Evolutionary conservation across 140 eudicot genomes (phyloP).

Genomic region (Ambrosia hybrid): DNA sequence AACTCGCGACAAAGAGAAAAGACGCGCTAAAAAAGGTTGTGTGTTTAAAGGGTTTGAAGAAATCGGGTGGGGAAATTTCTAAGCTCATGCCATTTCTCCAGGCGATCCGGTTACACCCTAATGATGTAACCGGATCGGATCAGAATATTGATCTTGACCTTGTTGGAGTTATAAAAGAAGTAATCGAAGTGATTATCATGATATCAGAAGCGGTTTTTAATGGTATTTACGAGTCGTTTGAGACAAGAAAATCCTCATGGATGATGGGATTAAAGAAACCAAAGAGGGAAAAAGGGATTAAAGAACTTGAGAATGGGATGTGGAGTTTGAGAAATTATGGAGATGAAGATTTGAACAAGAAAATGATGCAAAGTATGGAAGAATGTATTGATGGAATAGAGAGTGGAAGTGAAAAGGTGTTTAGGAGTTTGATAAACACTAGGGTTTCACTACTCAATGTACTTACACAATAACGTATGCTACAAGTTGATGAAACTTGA

Average conservation of each 20-base stretch:
- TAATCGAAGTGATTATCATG: conserved; percentile 40
- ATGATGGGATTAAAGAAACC: conserved; percentile 48
- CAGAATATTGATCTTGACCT: conserved; percentile 43
- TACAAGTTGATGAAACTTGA: conserved; percentile 11
- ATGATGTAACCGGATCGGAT: conserved; percentile 19
- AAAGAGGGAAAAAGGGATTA: conserved; percentile 48
- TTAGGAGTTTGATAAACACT: conserved; percentile 83
- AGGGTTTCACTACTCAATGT: conserved; percentile 90
- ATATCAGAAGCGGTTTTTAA: conserved; percentile 56
- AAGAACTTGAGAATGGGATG: conserved; percentile 47
- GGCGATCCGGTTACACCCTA: conserved; percentile 32
- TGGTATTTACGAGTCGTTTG: conserved; percentile 48
- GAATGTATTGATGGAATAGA: conserved; percentile 75
- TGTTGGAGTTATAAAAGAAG: conserved; percentile 42
- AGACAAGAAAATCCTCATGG: conserved; percentile 41
- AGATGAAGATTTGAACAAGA: conserved; percentile 57
- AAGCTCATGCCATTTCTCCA: conserved; percentile 49
- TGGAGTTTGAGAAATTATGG: conserved; percentile 48
- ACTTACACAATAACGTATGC: conserved; percentile 48
- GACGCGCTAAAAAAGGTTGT: conserved; percentile 45
- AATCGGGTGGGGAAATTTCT: conserved; percentile 50
- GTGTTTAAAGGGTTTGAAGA: conserved; percentile 53
- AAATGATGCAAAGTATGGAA: conserved; percentile 68
- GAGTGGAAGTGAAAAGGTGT: conserved; percentile 64
- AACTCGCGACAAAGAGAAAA: conserved; percentile 62